Evolutionary conservation across 2,329 filamentous ascomycete genomes (phyloP).

Genomic region (Colletotrichum magnum): DNA sequence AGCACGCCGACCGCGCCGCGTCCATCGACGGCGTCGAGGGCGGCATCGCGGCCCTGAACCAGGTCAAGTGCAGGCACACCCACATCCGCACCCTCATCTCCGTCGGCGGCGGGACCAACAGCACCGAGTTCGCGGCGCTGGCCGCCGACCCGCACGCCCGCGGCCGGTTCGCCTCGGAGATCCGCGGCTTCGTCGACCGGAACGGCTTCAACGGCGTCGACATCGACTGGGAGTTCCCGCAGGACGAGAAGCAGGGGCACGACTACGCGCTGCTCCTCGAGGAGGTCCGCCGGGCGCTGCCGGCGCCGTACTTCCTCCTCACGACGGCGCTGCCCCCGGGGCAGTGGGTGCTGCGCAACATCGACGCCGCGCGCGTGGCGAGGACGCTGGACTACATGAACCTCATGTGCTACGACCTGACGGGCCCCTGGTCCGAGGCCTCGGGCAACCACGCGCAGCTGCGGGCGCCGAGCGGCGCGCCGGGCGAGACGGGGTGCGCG

Average conservation of each 20-base stretch:
- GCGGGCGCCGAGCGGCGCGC: constrained; percentile 52
- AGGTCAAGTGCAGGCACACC: constrained; percentile 70
- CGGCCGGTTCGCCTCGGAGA: constrained; percentile 68
- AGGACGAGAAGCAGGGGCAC: constrained; percentile 65
- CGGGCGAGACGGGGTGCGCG: constrained; percentile 62
- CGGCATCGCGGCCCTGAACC: constrained; percentile 72
- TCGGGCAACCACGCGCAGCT: constrained; percentile 77
- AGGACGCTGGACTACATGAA: constrained; percentile 73
- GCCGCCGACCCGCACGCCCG: constrained; percentile 63
- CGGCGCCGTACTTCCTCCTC: constrained; percentile 69
- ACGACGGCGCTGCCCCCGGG: constrained; percentile 75
- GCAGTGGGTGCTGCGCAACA: constrained; percentile 72
- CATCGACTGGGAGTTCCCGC: constrained; percentile 79
- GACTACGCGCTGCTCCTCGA: constrained; percentile 71
- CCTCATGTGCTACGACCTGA: constrained; percentile 79
- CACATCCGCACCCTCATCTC: constrained; percentile 73
- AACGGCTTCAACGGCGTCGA: constrained; percentile 76
- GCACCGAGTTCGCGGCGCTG: constrained; percentile 72
- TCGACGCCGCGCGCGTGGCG: constrained; percentile 67
- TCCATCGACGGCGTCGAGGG: constrained; percentile 71
- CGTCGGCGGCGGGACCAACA: constrained; percentile 75
- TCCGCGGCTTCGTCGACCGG: constrained; percentile 67
- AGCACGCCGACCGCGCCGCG: constrained; percentile 74
- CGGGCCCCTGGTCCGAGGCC: constrained; percentile 72
- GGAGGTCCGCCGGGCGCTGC: constrained; percentile 67